These are phyloP conservation scores for Pseudotsuga menziesii DNA, from an alignment of 75 land plant species.

Conservation along the genomic window DNA sequence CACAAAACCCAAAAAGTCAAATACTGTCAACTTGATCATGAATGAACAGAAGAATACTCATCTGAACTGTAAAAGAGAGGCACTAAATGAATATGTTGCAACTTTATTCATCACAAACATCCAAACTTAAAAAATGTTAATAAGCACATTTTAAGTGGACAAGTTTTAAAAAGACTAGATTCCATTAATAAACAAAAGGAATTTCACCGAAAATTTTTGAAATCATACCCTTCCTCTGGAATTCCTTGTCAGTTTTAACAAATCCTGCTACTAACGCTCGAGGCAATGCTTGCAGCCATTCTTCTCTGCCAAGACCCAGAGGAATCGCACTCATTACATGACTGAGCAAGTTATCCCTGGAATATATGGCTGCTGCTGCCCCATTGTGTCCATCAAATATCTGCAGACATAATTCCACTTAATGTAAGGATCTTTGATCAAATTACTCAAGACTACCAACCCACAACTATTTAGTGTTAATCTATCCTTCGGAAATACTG, in stretches of 20 bases:
- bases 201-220: not conserved
- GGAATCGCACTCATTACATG: constrained; percentile 82
- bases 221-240: constrained; percentile 66
- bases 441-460: not conserved
- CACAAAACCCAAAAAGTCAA: constrained; percentile 1
- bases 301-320: constrained; percentile 60
- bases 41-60: not conserved
- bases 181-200: not conserved
- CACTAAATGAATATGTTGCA: not conserved
- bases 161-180: not conserved
- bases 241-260: constrained; percentile 89
- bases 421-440: not conserved
- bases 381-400: constrained; percentile 97
- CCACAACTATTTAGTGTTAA: not conserved
- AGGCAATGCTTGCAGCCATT: constrained; percentile 84
- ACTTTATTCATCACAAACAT: not conserved
- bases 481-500: not conserved
- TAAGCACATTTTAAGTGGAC: not conserved
- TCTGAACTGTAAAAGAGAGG: not conserved
- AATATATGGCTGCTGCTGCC: constrained; percentile 78
- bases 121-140: not conserved
- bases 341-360: constrained; percentile 70
- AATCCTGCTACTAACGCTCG: constrained; percentile 92
- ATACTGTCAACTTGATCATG: not conserved
- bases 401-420: constrained; percentile 25